Evolutionary conservation across 179 eudicot species (phyloP).

Genomic region (Vitellaria paradoxa): DNA sequence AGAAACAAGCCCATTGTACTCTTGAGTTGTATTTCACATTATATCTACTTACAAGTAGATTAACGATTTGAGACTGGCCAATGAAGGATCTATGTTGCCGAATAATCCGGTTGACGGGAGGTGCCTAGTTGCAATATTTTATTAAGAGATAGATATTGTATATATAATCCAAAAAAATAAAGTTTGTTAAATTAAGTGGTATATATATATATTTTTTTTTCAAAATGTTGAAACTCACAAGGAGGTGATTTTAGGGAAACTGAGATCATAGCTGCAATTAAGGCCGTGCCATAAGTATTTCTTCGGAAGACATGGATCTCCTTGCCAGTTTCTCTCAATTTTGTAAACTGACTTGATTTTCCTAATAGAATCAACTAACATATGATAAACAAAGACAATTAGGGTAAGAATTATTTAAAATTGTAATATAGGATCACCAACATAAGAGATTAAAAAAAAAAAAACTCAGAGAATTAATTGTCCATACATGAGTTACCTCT

Average conservation of each 20-base stretch:
- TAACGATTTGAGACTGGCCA: not conserved
- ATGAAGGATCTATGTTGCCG: not conserved
- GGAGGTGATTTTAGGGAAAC: not conserved
- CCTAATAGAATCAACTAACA: conserved; percentile 20
- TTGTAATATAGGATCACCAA: not conserved
- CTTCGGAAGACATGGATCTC: conserved; percentile 25
- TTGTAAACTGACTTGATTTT: conserved; percentile 9
- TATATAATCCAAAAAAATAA: not conserved
- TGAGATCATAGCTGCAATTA: not conserved
- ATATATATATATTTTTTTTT: no score
- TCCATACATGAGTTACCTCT: not conserved
- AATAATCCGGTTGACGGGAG: not conserved
- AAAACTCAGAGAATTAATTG: not conserved
- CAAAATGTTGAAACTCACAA: conserved; percentile 7
- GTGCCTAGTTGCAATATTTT: not conserved
- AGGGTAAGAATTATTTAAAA: not conserved
- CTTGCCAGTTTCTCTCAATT: conserved; percentile 20
- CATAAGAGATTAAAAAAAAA: not conserved
- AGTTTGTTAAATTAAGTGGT: not conserved
- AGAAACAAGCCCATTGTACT: not conserved
- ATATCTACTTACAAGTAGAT: conserved; percentile 1
- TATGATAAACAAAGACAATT: not conserved
- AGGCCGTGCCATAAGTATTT: conserved; percentile 19
- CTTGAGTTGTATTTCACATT: no score
- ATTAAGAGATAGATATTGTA: not conserved